Evolutionary conservation across 1,284 basidiomycete species (phyloP).

Genomic region (Cystobasidium pallidum): DNA sequence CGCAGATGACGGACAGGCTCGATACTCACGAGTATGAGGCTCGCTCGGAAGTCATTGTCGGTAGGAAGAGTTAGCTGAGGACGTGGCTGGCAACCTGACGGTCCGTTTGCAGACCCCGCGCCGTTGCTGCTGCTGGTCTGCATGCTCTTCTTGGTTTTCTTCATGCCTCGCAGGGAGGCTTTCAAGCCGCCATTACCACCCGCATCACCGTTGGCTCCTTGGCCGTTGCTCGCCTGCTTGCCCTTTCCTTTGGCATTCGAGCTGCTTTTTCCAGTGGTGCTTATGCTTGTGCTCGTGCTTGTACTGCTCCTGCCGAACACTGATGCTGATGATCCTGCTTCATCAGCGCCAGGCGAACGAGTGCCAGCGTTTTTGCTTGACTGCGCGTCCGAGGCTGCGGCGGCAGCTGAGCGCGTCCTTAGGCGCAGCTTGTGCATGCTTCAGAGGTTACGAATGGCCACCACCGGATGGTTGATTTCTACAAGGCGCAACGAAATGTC

Average conservation of each 20-base stretch:
- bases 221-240: conserved; percentile 13
- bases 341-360: not conserved
- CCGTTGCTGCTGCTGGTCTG: not conserved
- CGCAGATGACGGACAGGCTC: not conserved
- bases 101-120: not conserved
- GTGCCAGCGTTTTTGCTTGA: not conserved
- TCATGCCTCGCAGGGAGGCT: conserved; percentile 7
- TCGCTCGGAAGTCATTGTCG: conserved; percentile 37
- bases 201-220: not conserved
- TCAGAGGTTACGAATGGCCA: not conserved
- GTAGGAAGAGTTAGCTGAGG: conserved; percentile 21
- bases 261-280: not conserved
- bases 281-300: conserved; percentile 15
- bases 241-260: conserved; percentile 15
- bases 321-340: not conserved
- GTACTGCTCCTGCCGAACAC: conserved; percentile 5
- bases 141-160: not conserved
- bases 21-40: conserved; percentile 27
- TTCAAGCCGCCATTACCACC: not conserved
- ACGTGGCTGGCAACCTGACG: not conserved
- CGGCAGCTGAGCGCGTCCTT: conserved; percentile 15
- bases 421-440: conserved; percentile 32
- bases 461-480: not conserved
- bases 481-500: not conserved
- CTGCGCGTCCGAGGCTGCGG: not conserved